Evolutionary conservation across 306 rosid genomes (phyloP), one percentile per base, ranked within the genome.

Genomic region (Cajanus cajan): DNA sequence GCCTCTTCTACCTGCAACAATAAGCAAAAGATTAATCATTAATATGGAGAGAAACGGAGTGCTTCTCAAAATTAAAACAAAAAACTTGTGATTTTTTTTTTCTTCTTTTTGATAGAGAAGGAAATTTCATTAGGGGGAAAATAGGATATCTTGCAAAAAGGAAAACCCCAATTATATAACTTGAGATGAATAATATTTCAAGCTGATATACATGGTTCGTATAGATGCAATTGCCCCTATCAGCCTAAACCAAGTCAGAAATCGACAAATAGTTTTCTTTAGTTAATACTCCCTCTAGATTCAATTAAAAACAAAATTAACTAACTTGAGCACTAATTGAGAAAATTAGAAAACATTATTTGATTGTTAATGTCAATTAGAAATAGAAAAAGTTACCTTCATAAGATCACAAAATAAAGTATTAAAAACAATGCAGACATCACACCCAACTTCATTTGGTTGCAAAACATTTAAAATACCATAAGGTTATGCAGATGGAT

Each of bases 1-100:
- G 54, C 51, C 55, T 89, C 94, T 79, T 89, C 97, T 5, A 76
- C 85, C 98, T 90, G 88, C 86, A 83, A 78, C 15, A 80, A 73
- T 50, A 74, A 75, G 39, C 44, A 59, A 65, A 75, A 47, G 31
- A 28, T 28, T 28, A 28, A 28, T 28, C 31, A 68, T 40, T 43
- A 50, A 78, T 50, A 65, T 59, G 85, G 68, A 86, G 25, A 76
- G 18, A 57, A 69, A 37, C 58, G 22, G 44, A 76, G 70, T 24
- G 47, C 70, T 71, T 63, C 61, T 70, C 57, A 78, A 73, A 77
- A 62, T 69, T 13, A 40, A 63, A 74, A 77, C 47, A n/a, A 50
- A 48, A 36, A 62, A 40, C 45, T 44, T 36, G 7, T 10, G 25
- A 31, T 8, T 1, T n/a, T 10, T 45, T 25, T 48, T 65, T 62